Conservation (phyloP, 176 grass and related monocot species). For the Pontederia paniculata region DNA sequence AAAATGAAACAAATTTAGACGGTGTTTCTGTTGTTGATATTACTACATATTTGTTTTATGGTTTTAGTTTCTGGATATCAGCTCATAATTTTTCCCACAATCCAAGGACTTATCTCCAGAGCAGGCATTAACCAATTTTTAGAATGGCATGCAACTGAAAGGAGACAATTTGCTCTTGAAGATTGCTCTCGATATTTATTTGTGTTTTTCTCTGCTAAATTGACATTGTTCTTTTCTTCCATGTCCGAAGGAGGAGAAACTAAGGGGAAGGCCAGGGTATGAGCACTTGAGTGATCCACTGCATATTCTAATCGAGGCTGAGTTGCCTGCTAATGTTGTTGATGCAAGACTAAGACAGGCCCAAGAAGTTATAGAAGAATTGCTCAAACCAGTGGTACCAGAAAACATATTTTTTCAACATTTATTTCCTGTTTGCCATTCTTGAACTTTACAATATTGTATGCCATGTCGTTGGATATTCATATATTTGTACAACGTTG, state of each 20-base stretch:
- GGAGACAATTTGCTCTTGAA: neutral
- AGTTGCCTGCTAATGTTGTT: constrained; percentile 80
- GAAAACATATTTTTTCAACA: neutral
- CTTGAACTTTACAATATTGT: neutral
- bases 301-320: constrained; percentile 93
- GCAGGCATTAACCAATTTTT: no score
- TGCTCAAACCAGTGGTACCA: constrained; percentile 77
- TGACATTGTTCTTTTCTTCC: neutral
- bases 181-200: constrained; percentile 8
- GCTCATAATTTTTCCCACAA: no score
- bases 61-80: neutral
- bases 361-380: constrained; percentile 87
- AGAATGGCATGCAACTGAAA: no score
- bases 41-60: neutral
- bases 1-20: no score
- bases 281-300: constrained; percentile 91
- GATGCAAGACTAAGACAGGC: constrained; percentile 76
- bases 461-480: neutral
- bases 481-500: no score
- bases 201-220: constrained; percentile 24
- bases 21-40: neutral
- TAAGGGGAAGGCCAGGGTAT: constrained; percentile 80
- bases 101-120: neutral
- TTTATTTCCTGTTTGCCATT: neutral
- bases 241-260: constrained; percentile 65